phyloP scores from a whole-genome alignment of 179 eudicot genomes.

The Camellia oleifera region DNA sequence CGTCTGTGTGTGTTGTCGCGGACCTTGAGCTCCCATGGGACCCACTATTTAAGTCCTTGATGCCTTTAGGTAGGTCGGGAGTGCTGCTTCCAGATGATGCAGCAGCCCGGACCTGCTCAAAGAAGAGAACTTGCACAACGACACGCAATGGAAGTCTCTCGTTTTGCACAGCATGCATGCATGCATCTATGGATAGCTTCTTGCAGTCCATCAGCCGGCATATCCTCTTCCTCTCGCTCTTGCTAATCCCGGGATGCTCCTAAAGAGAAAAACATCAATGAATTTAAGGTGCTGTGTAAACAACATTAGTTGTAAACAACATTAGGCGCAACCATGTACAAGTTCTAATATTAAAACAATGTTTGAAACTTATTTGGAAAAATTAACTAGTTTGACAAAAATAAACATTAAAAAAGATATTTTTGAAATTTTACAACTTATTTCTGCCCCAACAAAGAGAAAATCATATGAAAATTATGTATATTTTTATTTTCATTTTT shows the following conservation, averaged over 20 bases:
- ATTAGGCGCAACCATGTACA: neutral
- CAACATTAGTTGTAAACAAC: neutral
- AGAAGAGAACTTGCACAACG: conserved; percentile 79
- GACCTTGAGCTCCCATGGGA: conserved; percentile 62
- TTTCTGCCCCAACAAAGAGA: neutral
- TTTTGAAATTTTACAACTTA: neutral
- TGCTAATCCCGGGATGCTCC: conserved; percentile 80
- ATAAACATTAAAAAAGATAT: neutral
- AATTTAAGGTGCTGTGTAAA: neutral
- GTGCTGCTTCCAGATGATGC: conserved; percentile 86
- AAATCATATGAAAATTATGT: neutral
- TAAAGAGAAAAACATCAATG: conserved; percentile 19
- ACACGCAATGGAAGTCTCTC: conserved; percentile 78
- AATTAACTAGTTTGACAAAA: neutral
- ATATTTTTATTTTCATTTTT: no score
- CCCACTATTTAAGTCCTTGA: conserved; percentile 51
- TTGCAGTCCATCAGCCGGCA: conserved; percentile 84
- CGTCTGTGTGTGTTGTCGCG: conserved; percentile 54
- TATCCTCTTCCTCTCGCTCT: conserved; percentile 75
- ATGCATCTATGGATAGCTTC: conserved; percentile 83
- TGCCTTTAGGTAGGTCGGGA: conserved; percentile 77
- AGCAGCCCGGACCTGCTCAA: conserved; percentile 78
- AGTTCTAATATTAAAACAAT: neutral
- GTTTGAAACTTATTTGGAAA: neutral
- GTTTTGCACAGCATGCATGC: conserved; percentile 81